Evolutionary conservation across 1,284 basidiomycete species (phyloP).

Genomic region (Golubevia pallescens): DNA sequence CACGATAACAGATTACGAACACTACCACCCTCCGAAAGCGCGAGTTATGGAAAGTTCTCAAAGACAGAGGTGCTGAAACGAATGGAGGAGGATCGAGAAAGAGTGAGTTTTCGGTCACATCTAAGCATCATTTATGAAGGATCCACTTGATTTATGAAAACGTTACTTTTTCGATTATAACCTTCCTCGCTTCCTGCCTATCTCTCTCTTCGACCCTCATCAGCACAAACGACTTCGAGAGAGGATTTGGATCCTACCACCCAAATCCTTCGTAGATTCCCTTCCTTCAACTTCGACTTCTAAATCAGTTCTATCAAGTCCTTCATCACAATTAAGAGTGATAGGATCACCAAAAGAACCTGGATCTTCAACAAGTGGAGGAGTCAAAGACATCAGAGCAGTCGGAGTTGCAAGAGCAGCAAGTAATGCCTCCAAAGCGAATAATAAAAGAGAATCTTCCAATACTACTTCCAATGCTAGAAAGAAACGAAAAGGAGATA

Average conservation of each 20-base stretch:
- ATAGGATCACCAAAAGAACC: background rate
- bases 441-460: background rate
- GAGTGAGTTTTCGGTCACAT: constrained; percentile 65
- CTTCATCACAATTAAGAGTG: background rate
- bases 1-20: constrained; percentile 14
- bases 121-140: background rate
- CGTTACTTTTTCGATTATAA: background rate
- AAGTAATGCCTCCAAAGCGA: background rate
- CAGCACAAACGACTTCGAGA: constrained; percentile 87
- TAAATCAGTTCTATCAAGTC: constrained; percentile 6
- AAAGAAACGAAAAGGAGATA: background rate
- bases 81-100: constrained; percentile 92
- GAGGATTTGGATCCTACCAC: constrained; percentile 87
- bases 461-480: background rate
- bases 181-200: constrained; percentile 1
- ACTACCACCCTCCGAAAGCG: constrained; percentile 13
- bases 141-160: too few species aligned
- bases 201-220: background rate
- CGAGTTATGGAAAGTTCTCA: constrained; percentile 66
- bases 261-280: constrained; percentile 63
- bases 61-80: constrained; percentile 79
- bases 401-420: background rate
- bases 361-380: background rate
- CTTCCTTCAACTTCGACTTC: constrained; percentile 43
- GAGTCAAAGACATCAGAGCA: background rate